Evolutionary conservation across 1,284 basidiomycete genomes (phyloP).

Genomic region (Fistulinella cinereoalba): DNA sequence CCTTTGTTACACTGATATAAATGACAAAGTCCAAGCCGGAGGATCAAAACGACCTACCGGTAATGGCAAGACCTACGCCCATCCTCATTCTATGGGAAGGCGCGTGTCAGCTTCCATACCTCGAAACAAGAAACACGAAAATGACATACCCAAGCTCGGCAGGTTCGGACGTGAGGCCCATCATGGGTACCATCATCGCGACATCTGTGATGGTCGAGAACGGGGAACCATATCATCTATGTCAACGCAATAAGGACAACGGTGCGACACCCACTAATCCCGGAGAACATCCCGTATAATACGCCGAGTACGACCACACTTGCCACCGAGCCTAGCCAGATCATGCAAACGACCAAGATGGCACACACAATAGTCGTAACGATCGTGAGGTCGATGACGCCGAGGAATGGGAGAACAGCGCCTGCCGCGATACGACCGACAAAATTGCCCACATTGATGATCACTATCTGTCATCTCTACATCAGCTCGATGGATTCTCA

Average conservation of each 20-base stretch:
- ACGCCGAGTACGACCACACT: slow-evolving; percentile 45
- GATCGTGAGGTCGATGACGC: slow-evolving; percentile 43
- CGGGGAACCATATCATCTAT: background rate
- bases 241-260: no score
- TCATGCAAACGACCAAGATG: slow-evolving; percentile 40
- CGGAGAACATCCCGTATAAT: slow-evolving; percentile 51
- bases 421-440: slow-evolving; percentile 41
- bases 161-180: slow-evolving; percentile 21
- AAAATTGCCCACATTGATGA: slow-evolving; percentile 43
- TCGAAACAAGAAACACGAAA: background rate
- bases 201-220: slow-evolving; percentile 12
- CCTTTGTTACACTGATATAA: slow-evolving; percentile 10
- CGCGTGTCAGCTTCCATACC: background rate
- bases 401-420: slow-evolving; percentile 35
- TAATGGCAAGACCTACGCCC: slow-evolving; percentile 25
- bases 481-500: background rate
- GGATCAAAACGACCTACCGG: slow-evolving; percentile 11
- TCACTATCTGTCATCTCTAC: slow-evolving; percentile 35
- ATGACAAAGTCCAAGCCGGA: background rate
- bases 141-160: slow-evolving; percentile 30
- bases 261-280: slow-evolving; percentile 35
- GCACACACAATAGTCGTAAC: slow-evolving; percentile 26
- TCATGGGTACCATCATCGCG: slow-evolving; percentile 27
- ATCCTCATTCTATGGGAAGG: slow-evolving; percentile 19
- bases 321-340: slow-evolving; percentile 38